phyloP scores from a whole-genome alignment of 1,284 basidiomycete genomes.

The Heliocybe sulcata region DNA sequence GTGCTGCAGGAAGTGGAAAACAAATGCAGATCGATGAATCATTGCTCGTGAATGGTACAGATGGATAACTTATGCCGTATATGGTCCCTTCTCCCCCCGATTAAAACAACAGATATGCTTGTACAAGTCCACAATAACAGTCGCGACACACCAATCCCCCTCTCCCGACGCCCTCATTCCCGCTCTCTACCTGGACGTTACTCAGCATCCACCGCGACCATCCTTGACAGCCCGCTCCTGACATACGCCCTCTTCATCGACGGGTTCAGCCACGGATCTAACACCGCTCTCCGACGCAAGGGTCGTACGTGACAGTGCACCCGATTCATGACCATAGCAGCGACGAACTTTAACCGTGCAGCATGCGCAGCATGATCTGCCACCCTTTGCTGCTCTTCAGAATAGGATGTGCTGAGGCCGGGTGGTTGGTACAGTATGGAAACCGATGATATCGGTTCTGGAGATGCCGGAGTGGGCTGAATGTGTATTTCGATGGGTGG shows the following conservation, averaged over 20 bases:
- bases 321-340: background rate
- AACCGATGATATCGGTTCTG: background rate
- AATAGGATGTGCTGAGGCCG: background rate
- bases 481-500: background rate
- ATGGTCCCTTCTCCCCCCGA: too few species aligned
- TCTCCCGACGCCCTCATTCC: background rate
- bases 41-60: too few species aligned
- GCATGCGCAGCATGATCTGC: background rate
- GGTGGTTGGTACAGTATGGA: background rate
- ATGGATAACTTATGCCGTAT: too few species aligned
- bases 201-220: background rate
- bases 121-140: too few species aligned
- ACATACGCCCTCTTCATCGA: background rate
- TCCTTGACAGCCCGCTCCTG: slow-evolving; percentile 1
- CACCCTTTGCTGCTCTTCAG: background rate
- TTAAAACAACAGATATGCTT: too few species aligned
- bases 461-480: background rate
- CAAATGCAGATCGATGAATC: too few species aligned
- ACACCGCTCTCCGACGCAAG: background rate
- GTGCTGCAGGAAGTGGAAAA: too few species aligned
- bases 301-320: background rate
- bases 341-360: background rate
- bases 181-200: background rate
- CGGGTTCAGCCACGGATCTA: background rate
- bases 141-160: background rate